Base-by-base conservation (phyloP, 257 asterid genomes). In the Salvia miltiorrhiza region DNA sequence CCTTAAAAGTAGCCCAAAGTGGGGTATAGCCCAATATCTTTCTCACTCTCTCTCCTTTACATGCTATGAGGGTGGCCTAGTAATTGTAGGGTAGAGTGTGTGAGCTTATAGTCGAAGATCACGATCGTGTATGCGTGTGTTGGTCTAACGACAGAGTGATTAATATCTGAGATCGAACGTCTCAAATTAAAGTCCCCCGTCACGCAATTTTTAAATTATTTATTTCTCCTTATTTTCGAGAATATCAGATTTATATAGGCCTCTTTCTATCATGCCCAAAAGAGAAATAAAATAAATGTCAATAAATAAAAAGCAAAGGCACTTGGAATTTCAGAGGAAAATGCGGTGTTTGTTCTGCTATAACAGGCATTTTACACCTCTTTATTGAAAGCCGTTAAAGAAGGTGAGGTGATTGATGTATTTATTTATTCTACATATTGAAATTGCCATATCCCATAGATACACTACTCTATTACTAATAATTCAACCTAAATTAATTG, bases 371-470 rank as follows among this genome's bases (percentile, higher is more conserved):
- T 44, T 69, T 63, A 37, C 53, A 16, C 77, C 68, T 77, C 85
- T 86, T 77, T 81, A 85, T 73, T 73, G 80, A 76, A 77, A 81
- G 74, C 53, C 77, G 83, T 35, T 69, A 76, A 82, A 82, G 76
- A 82, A 80, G 74, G 9, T 5, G 76, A 61, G 71, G 57, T 40
- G 49, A 43, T 26, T 12, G 33, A 16, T 43, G 9, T 14, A 11
- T 28, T 41, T 14, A 11, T 28, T 41, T 12, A 35, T 37, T 21
- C 19, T 35, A 40, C 47, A 40, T 40, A 20, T 9, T 35, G 26
- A 52, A 52, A 10, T 8, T 62, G 28, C 16, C 65, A 40, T 7
- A 9, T 69, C 35, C 14, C 66, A 24, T 56, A 17, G 8, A 49
- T 60, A 45, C 4, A 12, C 23, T n/a, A 30, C 35, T 30, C 35